Evolutionary conservation across 73 alveolate genomes (phyloP), one percentile per base, ranked within the genome.

Genomic region (Paraurostyla sp.): DNA sequence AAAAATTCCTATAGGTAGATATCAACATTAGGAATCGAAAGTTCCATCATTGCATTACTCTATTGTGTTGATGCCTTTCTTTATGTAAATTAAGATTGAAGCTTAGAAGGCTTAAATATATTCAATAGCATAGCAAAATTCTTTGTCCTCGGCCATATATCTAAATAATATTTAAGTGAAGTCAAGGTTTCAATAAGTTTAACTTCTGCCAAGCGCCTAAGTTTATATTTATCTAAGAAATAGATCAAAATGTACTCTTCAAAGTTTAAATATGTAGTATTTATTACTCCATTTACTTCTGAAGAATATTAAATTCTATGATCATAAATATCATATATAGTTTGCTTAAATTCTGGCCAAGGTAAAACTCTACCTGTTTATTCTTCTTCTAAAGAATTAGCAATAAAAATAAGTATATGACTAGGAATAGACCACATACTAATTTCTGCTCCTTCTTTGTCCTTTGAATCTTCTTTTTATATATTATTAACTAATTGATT

Each of bases 131-230:
- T 60, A 32, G 87, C 92, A 45, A 68, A 49, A n/a, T 18, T 13
- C 42, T 69, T 85, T 13, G 92, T 87, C 49, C 92, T 68, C 38
- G 56, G 59, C 92, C 92, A 85, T 40, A 38, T 65, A 9, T 56
- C 52, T 22, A 27, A 45, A 81, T 85, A 85, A 76, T 85, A 85
- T 41, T 85, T 85, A 22, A 85, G 43, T 7, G 86, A 59, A 0
- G 59, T 58, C 4, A 85, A 48, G 29, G 65, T 20, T 50, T 85
- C 87, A 30, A 85, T 85, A 0, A 85, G 48, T 35, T 69, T 69
- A 13, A 29, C 38, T 45, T 85, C 92, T 0, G 81, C 63, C 20
- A 43, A 38, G 20, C 65, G 33, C 38, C 92, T 85, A 0, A 56
- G 13, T 40, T 69, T 69, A 30, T 50, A 38, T 27, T 15, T 69